These are phyloP conservation scores for Cornus florida DNA, from an alignment of 148 eudicot genomes.

Conservation along the genomic window DNA sequence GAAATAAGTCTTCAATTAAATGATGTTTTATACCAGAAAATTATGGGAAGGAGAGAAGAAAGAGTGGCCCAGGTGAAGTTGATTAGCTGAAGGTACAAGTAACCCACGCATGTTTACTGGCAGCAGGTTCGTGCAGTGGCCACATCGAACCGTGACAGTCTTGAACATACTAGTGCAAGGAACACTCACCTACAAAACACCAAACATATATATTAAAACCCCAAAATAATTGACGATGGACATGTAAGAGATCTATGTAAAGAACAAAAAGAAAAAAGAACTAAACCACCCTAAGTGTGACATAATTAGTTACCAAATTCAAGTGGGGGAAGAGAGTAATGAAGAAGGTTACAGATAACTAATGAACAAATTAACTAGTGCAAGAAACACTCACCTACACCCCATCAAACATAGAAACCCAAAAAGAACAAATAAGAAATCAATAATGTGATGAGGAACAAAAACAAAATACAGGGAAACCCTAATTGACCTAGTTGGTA, in stretches of 20 bases:
- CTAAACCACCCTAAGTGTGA: background rate
- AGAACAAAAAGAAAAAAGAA: background rate
- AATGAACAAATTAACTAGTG: too few species aligned
- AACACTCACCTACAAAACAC: slow-evolving; percentile 72
- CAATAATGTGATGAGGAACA: background rate
- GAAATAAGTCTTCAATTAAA: background rate
- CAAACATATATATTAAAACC: background rate
- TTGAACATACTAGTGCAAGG: slow-evolving; percentile 90
- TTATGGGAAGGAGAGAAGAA: slow-evolving; percentile 68
- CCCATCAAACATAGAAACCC: too few species aligned
- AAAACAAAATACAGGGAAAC: slow-evolving; percentile 2
- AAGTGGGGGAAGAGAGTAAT: background rate
- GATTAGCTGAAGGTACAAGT: slow-evolving; percentile 58
- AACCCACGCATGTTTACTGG: slow-evolving; percentile 75
- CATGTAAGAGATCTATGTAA: background rate
- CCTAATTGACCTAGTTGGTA: background rate
- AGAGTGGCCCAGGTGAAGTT: slow-evolving; percentile 51
- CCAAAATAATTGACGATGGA: background rate
- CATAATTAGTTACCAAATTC: background rate
- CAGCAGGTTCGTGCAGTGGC: slow-evolving; percentile 84
- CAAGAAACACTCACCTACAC: too few species aligned
- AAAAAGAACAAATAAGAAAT: background rate
- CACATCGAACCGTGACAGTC: slow-evolving; percentile 95
- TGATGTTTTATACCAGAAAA: slow-evolving; percentile 51
- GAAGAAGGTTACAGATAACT: too few species aligned